A percentile compares a stretch with the other conserved stretches of the same genome.
phyloP scores from a whole-genome alignment of 495 filamentous ascomycete genomes.

The Penicillium simplicissimum region DNA sequence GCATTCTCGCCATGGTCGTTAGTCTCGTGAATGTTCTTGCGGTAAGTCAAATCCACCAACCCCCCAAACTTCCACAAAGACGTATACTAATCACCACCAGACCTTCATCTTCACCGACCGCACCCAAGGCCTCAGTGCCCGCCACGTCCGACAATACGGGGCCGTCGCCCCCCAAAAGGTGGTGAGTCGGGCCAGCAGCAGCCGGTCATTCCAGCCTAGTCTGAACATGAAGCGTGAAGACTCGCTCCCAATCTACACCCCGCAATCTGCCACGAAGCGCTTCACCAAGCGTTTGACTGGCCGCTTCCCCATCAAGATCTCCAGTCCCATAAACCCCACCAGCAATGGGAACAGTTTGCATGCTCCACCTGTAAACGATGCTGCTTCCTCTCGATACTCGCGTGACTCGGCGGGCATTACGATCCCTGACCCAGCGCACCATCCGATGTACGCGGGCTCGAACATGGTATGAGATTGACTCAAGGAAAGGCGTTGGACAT shows the following conservation, averaged over 20 bases:
- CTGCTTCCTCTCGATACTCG: slow-evolving; percentile 43
- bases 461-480: neutral
- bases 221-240: slow-evolving; percentile 48
- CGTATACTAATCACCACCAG: slow-evolving; percentile 30
- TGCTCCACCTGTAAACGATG: slow-evolving; percentile 22
- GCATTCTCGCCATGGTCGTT: slow-evolving; percentile 74
- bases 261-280: slow-evolving; percentile 34
- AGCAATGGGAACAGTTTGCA: slow-evolving; percentile 3
- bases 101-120: slow-evolving; percentile 78
- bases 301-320: slow-evolving; percentile 50
- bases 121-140: slow-evolving; percentile 67
- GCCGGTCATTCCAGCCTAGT: slow-evolving; percentile 47
- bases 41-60: slow-evolving; percentile 45
- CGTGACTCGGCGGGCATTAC: slow-evolving; percentile 35
- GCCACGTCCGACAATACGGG: slow-evolving; percentile 76
- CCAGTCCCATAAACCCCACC: slow-evolving; percentile 29
- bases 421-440: slow-evolving; percentile 48
- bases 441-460: slow-evolving; percentile 41
- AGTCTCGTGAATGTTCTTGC: slow-evolving; percentile 78
- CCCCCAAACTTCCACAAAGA: neutral
- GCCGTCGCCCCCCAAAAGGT: slow-evolving; percentile 59
- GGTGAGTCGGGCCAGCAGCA: slow-evolving; percentile 40
- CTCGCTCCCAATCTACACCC: slow-evolving; percentile 46
- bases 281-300: slow-evolving; percentile 34
- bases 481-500: neutral